These are phyloP conservation scores for Oxytropis ochrocephala DNA, from an alignment of 306 rosid species.

Conservation along the genomic window DNA sequence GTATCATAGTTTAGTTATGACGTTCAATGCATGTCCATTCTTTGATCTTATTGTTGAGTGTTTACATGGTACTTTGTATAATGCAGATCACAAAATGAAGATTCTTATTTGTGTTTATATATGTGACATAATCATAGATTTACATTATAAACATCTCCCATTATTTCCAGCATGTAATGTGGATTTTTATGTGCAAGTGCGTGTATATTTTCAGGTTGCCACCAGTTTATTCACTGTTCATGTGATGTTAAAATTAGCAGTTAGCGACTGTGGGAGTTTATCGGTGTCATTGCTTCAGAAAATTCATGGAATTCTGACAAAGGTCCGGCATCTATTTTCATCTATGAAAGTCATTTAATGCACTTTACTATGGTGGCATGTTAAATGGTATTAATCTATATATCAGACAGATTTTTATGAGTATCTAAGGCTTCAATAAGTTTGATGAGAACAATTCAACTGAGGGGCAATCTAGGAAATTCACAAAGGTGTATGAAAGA, in stretches of 20 bases:
- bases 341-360: neutral
- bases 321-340: slow-evolving; percentile 42
- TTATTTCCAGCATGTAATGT: neutral
- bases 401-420: neutral
- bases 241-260: slow-evolving; percentile 62
- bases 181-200: neutral
- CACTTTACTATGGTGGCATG: neutral
- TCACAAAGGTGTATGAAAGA: no score
- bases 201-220: slow-evolving; percentile 60
- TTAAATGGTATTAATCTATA: slow-evolving; percentile 1
- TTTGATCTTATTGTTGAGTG: slow-evolving; percentile 10
- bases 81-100: neutral
- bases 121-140: slow-evolving; percentile 1
- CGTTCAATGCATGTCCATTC: neutral
- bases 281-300: slow-evolving; percentile 67
- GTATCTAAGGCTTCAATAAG: slow-evolving; percentile 3
- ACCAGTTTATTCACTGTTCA: slow-evolving; percentile 63
- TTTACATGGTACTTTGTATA: neutral
- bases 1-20: neutral
- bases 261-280: slow-evolving; percentile 62
- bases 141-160: neutral
- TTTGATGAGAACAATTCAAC: no score
- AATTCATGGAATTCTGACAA: slow-evolving; percentile 42
- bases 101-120: neutral
- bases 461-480: no score